These are phyloP conservation scores for Triticum turgidum DNA, from an alignment of 176 grass and related monocot genomes.

Conservation along the genomic window DNA sequence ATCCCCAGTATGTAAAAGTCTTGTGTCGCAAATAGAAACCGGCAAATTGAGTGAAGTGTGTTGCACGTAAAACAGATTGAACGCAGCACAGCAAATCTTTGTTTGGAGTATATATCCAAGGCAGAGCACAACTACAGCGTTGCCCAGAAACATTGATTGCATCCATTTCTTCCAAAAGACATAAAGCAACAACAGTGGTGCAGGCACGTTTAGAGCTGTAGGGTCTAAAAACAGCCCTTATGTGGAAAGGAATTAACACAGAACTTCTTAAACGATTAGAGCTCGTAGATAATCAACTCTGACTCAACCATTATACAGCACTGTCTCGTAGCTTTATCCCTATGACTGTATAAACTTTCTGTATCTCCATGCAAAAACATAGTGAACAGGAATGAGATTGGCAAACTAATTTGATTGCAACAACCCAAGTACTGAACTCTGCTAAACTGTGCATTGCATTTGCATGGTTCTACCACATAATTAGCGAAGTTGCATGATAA, in stretches of 20 bases:
- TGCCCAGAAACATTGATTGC: background rate
- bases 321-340: constrained; percentile 9
- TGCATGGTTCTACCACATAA: background rate
- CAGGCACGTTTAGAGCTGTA: background rate
- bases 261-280: background rate
- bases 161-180: constrained; percentile 22
- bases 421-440: constrained; percentile 16
- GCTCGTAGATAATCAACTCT: background rate
- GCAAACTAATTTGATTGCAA: constrained; percentile 3
- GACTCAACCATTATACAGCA: background rate
- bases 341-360: background rate
- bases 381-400: background rate
- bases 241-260: constrained; percentile 6
- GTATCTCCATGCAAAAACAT: constrained; percentile 22
- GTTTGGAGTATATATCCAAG: constrained; percentile 3
- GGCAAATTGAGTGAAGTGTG: background rate
- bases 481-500: constrained; percentile 1
- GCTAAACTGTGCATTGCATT: background rate
- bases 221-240: background rate
- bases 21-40: background rate
- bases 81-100: background rate
- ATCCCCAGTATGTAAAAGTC: constrained; percentile 14
- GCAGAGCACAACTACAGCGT: background rate
- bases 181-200: background rate
- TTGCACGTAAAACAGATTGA: constrained; percentile 8